Evolutionary conservation across 805 yeast genomes (phyloP).

Genomic region (Candida maesae): DNA sequence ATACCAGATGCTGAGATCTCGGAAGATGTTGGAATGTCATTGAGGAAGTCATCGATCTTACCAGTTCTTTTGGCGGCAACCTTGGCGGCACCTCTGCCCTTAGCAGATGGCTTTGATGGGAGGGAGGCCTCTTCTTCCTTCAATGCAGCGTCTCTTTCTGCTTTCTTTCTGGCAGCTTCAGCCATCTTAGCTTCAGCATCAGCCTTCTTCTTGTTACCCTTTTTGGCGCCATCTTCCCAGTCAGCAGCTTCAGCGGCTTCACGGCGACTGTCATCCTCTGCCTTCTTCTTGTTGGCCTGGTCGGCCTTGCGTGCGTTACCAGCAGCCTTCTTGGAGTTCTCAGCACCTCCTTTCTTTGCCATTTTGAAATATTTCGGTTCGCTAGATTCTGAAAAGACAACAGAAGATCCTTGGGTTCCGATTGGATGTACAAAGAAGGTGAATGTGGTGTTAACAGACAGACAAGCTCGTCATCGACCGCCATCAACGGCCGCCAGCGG

Average conservation of each 20-base stretch:
- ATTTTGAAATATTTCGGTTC: conserved; percentile 23
- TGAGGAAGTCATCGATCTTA: conserved; percentile 65
- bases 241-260: conserved; percentile 55
- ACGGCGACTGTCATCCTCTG: conserved; percentile 42
- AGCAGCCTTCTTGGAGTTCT: conserved; percentile 53
- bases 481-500: too few species aligned
- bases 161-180: conserved; percentile 74
- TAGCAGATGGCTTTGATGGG: conserved; percentile 53
- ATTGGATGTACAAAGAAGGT: too few species aligned
- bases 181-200: conserved; percentile 66
- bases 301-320: conserved; percentile 69
- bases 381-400: too few species aligned
- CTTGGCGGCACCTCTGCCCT: conserved; percentile 66
- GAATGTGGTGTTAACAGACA: too few species aligned
- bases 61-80: conserved; percentile 57
- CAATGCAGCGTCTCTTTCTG: conserved; percentile 71
- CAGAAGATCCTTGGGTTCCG: too few species aligned
- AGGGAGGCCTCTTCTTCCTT: conserved; percentile 61
- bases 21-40: conserved; percentile 43
- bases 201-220: conserved; percentile 64
- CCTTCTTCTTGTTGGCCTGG: conserved; percentile 52
- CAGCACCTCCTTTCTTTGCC: conserved; percentile 50
- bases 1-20: conserved; percentile 70
- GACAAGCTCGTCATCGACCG: too few species aligned
- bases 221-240: conserved; percentile 74